Evolutionary conservation across 495 filamentous ascomycete genomes (phyloP), one percentile per base, ranked within the genome.

Genomic region (Penicillium parvum): DNA sequence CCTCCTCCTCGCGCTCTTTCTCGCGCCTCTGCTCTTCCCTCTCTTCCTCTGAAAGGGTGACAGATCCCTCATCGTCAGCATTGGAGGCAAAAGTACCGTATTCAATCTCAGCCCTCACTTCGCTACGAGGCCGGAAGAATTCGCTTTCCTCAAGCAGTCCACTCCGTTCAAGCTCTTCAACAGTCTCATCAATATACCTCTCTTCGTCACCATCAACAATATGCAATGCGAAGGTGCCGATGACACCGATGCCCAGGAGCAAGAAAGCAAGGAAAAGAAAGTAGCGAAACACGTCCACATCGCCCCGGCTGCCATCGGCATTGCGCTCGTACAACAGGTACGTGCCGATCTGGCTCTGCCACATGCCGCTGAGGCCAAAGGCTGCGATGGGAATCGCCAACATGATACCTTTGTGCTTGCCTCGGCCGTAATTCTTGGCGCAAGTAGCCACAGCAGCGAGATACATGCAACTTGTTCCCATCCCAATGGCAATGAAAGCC

Each of bases 391-490:
- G 92, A 37, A 87, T 64, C 16, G 90, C 91, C 39, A 98, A 69
- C 55, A 94, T 90, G 42, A 98, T 62, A 0, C 92, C 91, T 58
- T 89, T 85, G 53, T 94, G 80, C 57, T 84, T 89, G 3, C 90
- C 87, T 27, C 83, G 73, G 14, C 91, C 88, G 61, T 97, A 96
- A 64, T 96, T 97, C 78, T 98, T 98, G 17, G 91, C 92, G 46
- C 89, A 95, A 2, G 90, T 95, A 16, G 92, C 89, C 20, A 98
- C 84, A 0, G 86, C 85, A 25, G 79, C 75, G 18, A 96, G 60
- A 59, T 97, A 96, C 83, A 97, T 87, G 54, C 75, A 75, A 46
- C 83, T 82, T 0, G 92, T 96, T 4, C 82, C 91, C 47, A 82
- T 76, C 1, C 92, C 92, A 34, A 96, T 79, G 6, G 70, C 68